Conservation (phyloP, 331 rosid genomes). For the Prunus yedoensis region DNA sequence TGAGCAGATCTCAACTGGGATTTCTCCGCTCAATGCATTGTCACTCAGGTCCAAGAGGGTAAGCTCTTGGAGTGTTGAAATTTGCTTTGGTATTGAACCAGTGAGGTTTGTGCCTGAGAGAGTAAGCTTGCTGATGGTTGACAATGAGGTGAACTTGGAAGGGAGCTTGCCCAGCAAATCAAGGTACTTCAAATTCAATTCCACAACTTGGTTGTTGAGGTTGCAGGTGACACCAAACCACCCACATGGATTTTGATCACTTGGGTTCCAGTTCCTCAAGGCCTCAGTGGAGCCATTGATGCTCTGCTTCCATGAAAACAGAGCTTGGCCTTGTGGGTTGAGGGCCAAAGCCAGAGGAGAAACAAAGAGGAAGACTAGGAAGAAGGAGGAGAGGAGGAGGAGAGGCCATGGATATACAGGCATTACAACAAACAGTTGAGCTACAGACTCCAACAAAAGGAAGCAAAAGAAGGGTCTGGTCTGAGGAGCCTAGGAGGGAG, state of each 20-base stretch:
- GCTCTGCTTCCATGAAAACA: conserved; percentile 77
- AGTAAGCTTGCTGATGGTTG: conserved; percentile 52
- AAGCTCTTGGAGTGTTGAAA: conserved; percentile 44
- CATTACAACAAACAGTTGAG: conserved; percentile 50
- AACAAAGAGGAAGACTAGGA: conserved; percentile 21
- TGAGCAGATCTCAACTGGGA: conserved; percentile 57
- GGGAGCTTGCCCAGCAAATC: conserved; percentile 72
- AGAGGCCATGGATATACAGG: conserved; percentile 77
- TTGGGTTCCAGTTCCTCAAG: conserved; percentile 60
- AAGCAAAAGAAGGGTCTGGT: conserved; percentile 24
- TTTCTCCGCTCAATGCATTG: conserved; percentile 68
- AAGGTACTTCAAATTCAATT: conserved; percentile 58
- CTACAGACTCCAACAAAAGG: conserved; percentile 55
- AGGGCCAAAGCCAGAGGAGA: conserved; percentile 39
- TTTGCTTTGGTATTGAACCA: conserved; percentile 71
- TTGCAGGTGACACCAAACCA: conserved; percentile 92
- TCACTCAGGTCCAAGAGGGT: conserved; percentile 65
- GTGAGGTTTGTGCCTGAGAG: conserved; percentile 75
- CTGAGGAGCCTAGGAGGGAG: conserved; percentile 77
- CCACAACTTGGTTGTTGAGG: conserved; percentile 44
- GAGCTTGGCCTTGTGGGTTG: conserved; percentile 77
- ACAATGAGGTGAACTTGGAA: conserved; percentile 55
- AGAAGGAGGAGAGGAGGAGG: conserved; percentile 44
- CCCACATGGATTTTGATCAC: conserved; percentile 66
- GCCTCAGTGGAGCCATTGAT: conserved; percentile 54